Evolutionary conservation across 1,284 basidiomycete genomes (phyloP), one percentile per base, ranked within the genome.

Genomic region (Tilletia setariae): DNA sequence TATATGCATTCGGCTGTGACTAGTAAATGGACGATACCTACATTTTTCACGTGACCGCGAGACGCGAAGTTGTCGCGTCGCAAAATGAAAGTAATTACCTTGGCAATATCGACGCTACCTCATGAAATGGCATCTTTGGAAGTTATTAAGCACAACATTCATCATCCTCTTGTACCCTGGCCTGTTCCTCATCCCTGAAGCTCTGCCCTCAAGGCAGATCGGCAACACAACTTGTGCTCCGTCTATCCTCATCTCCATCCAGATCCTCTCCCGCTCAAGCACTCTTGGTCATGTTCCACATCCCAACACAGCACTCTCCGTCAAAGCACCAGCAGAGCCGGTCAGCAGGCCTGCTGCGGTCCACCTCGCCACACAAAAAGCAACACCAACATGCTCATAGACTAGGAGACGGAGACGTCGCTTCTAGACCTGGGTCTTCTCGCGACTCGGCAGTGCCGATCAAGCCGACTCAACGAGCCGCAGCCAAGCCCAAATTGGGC

Each of bases 1-100:
- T 9, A 53, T 32, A 11, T 15, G 1, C 65, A 68, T 1, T 61
- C 32, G 15, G 74, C 73, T 9, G 71, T 53, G 40, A 11, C 6
- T 40, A 11, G 35, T 40, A 40, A 40, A 40, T n/a, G n/a, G n/a
- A n/a, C n/a, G n/a, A n/a, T n/a, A n/a, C n/a, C n/a, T n/a, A n/a
- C n/a, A n/a, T n/a, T n/a, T n/a, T 40, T 40, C 35, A 40, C 35
- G 35, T 40, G 35, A 40, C 35, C 35, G 35, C 35, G 35, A 6
- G 35, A 6, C 35, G 35, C 35, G 35, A 40, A 40, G 4, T 40
- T 40, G 35, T 40, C 35, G 35, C 35, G 35, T 40, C 35, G 35
- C 35, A 40, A 40, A 40, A 40, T 4, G 6, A 40, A 40, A 40
- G 35, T 40, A 11, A 6, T 40, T 40, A 6, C 35, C 6, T 11